Evolutionary conservation across 148 eudicot genomes (phyloP).

Genomic region (Pouteria glomerata): DNA sequence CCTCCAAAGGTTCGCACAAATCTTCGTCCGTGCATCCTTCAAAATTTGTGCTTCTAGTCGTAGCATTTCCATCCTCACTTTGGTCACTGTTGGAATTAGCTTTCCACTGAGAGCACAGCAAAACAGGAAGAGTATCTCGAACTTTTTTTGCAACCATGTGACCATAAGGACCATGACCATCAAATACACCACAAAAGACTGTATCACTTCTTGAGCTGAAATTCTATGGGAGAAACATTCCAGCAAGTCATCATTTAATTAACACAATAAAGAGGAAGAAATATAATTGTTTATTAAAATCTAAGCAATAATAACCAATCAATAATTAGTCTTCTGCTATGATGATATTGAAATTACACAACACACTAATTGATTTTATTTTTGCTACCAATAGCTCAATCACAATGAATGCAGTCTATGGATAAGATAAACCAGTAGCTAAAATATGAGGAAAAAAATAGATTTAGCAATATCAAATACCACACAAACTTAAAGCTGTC

Average conservation of each 20-base stretch:
- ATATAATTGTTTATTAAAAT: background rate
- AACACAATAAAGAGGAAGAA: constrained; percentile 7
- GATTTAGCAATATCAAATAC: background rate
- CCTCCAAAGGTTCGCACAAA: constrained; percentile 28
- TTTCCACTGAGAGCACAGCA: constrained; percentile 44
- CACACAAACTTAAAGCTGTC: background rate
- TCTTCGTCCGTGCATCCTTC: constrained; percentile 38
- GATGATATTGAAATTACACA: background rate
- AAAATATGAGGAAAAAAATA: too few relatives aligned
- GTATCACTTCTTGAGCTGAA: constrained; percentile 37
- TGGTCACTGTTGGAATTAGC: constrained; percentile 18
- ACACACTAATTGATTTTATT: background rate
- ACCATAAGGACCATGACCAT: constrained; percentile 84
- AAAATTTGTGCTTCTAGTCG: constrained; percentile 13
- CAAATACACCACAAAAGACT: constrained; percentile 76
- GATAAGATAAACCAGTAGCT: too few relatives aligned
- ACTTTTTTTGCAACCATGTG: constrained; percentile 71
- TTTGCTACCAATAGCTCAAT: background rate
- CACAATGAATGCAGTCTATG: too few relatives aligned
- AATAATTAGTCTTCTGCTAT: background rate
- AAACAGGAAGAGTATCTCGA: constrained; percentile 54
- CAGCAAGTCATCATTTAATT: constrained; percentile 22
- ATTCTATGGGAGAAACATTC: constrained; percentile 40
- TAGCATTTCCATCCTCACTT: constrained; percentile 23
- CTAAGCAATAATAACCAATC: background rate